Evolutionary conservation across 371 early-diverging fungal genomes (phyloP).

Genomic region (Phascolomyces articulosus): DNA sequence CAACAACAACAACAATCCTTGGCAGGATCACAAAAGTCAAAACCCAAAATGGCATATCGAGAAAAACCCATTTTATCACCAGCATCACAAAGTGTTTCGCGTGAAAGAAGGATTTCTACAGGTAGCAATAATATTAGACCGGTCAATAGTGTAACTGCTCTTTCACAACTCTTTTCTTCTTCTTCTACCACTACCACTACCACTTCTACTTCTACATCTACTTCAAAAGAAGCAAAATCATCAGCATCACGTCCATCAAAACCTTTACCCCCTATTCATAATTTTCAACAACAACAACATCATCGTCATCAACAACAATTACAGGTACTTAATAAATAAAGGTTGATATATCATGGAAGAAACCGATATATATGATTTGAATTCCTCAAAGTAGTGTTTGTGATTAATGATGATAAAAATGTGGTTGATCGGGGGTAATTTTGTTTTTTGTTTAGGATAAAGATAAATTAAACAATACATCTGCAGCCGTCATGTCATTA

Average conservation of each 20-base stretch:
- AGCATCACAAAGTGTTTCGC: slow-evolving; percentile 6
- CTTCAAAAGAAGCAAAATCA: background rate
- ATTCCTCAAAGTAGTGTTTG: too few relatives aligned
- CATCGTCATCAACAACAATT: too few relatives aligned
- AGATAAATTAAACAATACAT: too few relatives aligned
- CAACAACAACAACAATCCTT: background rate
- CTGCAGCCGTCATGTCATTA: too few relatives aligned
- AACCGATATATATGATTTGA: too few relatives aligned
- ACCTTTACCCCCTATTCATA: slow-evolving; percentile 2
- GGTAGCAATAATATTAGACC: background rate
- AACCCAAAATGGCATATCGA: too few relatives aligned
- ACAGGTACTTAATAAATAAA: background rate
- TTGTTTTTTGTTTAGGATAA: background rate
- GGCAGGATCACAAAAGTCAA: too few relatives aligned
- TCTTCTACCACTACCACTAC: background rate
- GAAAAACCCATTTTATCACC: background rate
- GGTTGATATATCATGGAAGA: too few relatives aligned
- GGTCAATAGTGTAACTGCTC: background rate
- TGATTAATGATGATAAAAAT: background rate
- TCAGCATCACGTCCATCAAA: background rate
- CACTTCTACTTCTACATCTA: background rate
- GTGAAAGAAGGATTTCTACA: background rate
- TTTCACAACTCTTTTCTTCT: slow-evolving; percentile 5
- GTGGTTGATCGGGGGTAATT: background rate
- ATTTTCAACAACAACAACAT: too few relatives aligned